These are phyloP conservation scores for Millerago galiae DNA, from an alignment of 805 yeast genomes.

Conservation along the genomic window DNA sequence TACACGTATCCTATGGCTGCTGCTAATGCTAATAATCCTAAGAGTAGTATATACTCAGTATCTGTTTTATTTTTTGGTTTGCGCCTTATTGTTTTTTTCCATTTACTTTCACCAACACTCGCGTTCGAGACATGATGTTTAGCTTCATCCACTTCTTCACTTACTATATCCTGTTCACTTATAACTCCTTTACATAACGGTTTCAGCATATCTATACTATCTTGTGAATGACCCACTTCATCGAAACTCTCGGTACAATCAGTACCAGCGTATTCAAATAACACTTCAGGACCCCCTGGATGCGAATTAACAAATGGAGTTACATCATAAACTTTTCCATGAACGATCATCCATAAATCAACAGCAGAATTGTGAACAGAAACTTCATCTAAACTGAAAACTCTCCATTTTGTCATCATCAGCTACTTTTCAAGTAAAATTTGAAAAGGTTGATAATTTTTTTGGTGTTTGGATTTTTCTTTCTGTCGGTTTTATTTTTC, in stretches of 20 bases:
- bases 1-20: too few species aligned
- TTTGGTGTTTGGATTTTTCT: too few species aligned
- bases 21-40: slow-evolving; percentile 5
- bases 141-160: not conserved
- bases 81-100: slow-evolving; percentile 5
- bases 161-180: not conserved
- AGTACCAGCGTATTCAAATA: slow-evolving; percentile 66
- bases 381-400: slow-evolving; percentile 13
- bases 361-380: slow-evolving; percentile 13
- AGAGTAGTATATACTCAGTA: slow-evolving; percentile 2
- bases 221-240: slow-evolving; percentile 96
- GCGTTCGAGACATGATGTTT: slow-evolving; percentile 12
- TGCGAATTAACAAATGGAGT: slow-evolving; percentile 63
- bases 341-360: slow-evolving; percentile 79
- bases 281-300: slow-evolving; percentile 67
- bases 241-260: slow-evolving; percentile 81
- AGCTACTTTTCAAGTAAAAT: too few species aligned
- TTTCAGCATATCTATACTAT: slow-evolving; percentile 72
- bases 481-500: too few species aligned
- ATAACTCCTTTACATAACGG: slow-evolving; percentile 71
- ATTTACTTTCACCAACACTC: slow-evolving; percentile 22
- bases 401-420: not conserved
- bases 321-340: slow-evolving; percentile 74
- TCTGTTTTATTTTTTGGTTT: slow-evolving; percentile 10
- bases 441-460: too few species aligned